Evolutionary conservation across 1,284 basidiomycete species (phyloP).

Genomic region (Cutaneotrichosporon curvatum): DNA sequence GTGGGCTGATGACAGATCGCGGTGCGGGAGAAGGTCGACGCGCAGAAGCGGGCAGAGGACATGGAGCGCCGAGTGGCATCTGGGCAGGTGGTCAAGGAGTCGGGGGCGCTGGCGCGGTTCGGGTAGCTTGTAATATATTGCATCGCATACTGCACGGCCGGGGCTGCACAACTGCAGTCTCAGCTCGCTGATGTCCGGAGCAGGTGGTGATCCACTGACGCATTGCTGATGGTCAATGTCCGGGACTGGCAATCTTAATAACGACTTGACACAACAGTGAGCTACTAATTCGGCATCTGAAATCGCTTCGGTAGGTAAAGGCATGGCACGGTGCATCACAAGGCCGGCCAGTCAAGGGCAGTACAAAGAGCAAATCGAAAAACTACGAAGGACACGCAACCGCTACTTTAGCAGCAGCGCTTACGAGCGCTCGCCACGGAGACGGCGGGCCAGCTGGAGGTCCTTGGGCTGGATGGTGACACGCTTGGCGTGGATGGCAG

Average conservation of each 20-base stretch:
- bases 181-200: not conserved
- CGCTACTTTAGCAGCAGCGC: not conserved
- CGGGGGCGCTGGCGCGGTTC: conserved; percentile 32
- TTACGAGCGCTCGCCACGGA: conserved; percentile 76
- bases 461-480: conserved; percentile 73
- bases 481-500: conserved; percentile 86
- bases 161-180: not conserved
- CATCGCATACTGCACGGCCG: not conserved
- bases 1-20: conserved; percentile 21
- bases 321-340: conserved; percentile 14
- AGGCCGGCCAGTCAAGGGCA: conserved; percentile 10
- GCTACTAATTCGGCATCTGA: no score
- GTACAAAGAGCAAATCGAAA: conserved; percentile 22
- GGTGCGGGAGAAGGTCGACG: conserved; percentile 29
- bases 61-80: conserved; percentile 18
- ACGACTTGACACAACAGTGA: no score
- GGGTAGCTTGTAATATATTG: conserved; percentile 15
- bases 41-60: conserved; percentile 28
- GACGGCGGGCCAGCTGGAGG: conserved; percentile 67
- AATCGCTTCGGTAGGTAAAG: not conserved
- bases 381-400: not conserved
- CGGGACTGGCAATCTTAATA: no score
- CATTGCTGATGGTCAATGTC: no score
- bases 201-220: no score
- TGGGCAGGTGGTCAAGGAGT: conserved; percentile 31